Evolutionary conservation across 352 stramenopile species (phyloP).

Genomic region (Pythium aristosporum): DNA sequence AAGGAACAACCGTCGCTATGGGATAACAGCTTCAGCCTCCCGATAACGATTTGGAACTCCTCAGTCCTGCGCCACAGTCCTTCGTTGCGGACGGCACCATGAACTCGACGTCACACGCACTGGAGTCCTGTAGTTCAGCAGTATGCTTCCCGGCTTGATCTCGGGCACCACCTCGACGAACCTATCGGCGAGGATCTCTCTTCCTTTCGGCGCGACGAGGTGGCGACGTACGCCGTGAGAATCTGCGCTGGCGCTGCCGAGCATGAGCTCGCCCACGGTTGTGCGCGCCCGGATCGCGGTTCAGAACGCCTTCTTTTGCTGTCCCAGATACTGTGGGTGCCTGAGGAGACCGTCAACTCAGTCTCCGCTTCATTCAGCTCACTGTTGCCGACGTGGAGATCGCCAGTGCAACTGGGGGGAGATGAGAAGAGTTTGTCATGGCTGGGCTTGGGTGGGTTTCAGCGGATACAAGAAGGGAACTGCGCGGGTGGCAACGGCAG

Average conservation of each 20-base stretch:
- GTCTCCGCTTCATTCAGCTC: not conserved
- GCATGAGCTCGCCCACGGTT: not conserved
- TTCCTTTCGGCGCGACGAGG: conserved; percentile 29
- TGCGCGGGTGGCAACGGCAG: too few species aligned
- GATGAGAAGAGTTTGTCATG: too few species aligned
- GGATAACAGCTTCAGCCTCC: not conserved
- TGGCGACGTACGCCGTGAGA: not conserved
- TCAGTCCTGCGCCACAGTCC: not conserved
- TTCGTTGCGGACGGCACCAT: not conserved
- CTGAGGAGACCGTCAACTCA: not conserved
- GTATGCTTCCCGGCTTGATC: conserved; percentile 36
- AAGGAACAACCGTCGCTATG: conserved; percentile 42
- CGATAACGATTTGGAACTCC: not conserved
- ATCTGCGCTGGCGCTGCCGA: too few species aligned
- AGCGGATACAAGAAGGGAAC: too few species aligned
- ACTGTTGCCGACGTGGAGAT: not conserved
- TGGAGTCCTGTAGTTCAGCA: conserved; percentile 53
- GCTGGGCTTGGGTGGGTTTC: too few species aligned
- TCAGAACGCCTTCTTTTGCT: not conserved
- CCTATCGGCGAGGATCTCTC: conserved; percentile 49
- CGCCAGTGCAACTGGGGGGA: too few species aligned
- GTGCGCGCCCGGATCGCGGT: not conserved
- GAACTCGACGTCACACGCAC: not conserved
- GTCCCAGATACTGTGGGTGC: not conserved
- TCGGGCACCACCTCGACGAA: conserved; percentile 52